Percentiles rank a stretch among this genome's conserved stretches.
phyloP scores from a whole-genome alignment of 2,329 filamentous ascomycete species.

The Biscogniauxia sp. region DNA sequence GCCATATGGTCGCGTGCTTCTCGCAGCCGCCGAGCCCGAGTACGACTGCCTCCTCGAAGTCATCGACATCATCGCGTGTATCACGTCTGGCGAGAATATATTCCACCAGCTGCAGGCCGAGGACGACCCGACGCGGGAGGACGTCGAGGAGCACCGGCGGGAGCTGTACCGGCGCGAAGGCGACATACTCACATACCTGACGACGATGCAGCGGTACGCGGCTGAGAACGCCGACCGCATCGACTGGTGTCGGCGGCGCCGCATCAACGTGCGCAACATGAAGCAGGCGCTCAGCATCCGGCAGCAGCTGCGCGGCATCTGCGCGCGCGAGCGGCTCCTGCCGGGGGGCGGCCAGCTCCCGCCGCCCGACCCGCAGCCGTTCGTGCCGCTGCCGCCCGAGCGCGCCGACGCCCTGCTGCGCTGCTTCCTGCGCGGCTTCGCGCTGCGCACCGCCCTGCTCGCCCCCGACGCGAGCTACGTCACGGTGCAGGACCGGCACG shows the following conservation, averaged over 20 bases:
- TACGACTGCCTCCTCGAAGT: conserved; percentile 74
- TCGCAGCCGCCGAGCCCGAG: conserved; percentile 71
- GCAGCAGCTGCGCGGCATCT: conserved; percentile 58
- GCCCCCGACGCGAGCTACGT: conserved; percentile 60
- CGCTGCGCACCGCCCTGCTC: conserved; percentile 58
- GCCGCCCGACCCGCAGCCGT: conserved; percentile 53
- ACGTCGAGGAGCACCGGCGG: conserved; percentile 51
- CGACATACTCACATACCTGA: conserved; percentile 63
- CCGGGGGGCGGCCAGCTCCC: conserved; percentile 37
- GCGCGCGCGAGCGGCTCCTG: conserved; percentile 51
- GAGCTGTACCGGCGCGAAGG: conserved; percentile 61
- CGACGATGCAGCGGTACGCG: conserved; percentile 60
- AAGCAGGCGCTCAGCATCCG: conserved; percentile 61
- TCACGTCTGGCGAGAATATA: conserved; percentile 62
- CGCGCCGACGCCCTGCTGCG: conserved; percentile 53
- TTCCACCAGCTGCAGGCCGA: conserved; percentile 60
- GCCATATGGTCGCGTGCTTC: conserved; percentile 74
- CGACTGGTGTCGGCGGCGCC: conserved; percentile 57
- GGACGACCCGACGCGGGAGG: conserved; percentile 46
- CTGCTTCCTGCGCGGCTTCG: conserved; percentile 63
- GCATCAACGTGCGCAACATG: conserved; percentile 60
- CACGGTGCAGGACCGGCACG: conserved; percentile 58
- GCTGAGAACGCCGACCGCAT: conserved; percentile 54
- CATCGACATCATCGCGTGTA: conserved; percentile 75
- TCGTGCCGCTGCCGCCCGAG: conserved; percentile 53